Percentiles rank a stretch among this genome's conserved stretches.
phyloP scores from a whole-genome alignment of 352 stramenopile genomes.

The Phytophthora megakarya region DNA sequence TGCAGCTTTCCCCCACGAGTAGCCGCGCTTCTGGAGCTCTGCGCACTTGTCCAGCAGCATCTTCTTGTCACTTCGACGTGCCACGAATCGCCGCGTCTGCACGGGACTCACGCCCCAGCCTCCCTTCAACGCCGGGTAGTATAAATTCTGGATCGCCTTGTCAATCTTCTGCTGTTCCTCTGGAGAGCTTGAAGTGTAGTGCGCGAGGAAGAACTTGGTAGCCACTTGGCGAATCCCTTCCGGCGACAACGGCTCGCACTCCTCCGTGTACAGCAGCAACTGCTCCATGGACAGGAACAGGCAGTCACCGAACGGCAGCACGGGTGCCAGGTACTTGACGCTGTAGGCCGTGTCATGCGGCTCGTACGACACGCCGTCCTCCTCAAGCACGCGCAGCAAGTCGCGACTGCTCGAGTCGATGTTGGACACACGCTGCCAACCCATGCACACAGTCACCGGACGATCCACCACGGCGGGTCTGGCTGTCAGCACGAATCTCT shows the following conservation, averaged over 20 bases:
- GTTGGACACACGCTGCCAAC: conserved; percentile 80
- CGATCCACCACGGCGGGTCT: conserved; percentile 71
- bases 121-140: conserved; percentile 80
- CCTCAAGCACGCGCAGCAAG: conserved; percentile 75
- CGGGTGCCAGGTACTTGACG: conserved; percentile 86
- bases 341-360: conserved; percentile 88
- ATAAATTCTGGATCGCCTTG: conserved; percentile 85
- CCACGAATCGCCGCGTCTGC: conserved; percentile 82
- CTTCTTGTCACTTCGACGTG: conserved; percentile 65
- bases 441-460: conserved; percentile 85
- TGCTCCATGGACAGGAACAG: conserved; percentile 90
- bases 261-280: conserved; percentile 83
- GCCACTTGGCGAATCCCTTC: conserved; percentile 74
- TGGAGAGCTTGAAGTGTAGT: conserved; percentile 61
- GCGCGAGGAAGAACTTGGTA: conserved; percentile 76
- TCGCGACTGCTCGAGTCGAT: conserved; percentile 79
- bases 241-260: conserved; percentile 74
- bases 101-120: conserved; percentile 86
- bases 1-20: conserved; percentile 75
- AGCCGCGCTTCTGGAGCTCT: conserved; percentile 78
- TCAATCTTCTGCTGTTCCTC: conserved; percentile 82
- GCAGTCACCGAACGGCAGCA: conserved; percentile 84
- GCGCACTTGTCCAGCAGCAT: conserved; percentile 78
- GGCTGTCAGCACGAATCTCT: conserved; percentile 61
- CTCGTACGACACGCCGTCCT: conserved; percentile 85